Base-by-base conservation (phyloP, 805 yeast species). In the Wickerhamomyces alni region DNA sequence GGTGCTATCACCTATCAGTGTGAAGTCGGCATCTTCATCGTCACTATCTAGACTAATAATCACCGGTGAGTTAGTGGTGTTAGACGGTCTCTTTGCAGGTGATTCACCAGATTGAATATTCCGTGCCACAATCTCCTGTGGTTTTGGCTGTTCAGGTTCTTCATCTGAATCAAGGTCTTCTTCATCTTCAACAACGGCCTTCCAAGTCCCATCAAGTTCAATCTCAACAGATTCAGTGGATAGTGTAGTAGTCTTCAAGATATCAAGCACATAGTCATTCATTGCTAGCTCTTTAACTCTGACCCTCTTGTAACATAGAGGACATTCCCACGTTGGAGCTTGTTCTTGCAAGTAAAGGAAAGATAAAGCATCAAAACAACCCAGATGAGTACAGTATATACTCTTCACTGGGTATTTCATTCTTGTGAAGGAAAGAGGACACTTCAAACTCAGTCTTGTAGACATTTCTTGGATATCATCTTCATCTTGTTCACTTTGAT, bases 291-390 rank as follows among this genome's bases (percentile, higher is more conserved):
- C 81, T 13, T 72, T 71, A 13, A 79, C 63, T 2, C 66, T 61
- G 3, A 87, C 62, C 3, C 54, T 55, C 5, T 61, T 64, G 44
- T 74, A 74, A 57, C 99, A 93, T 4, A 87, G 70, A 0, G 97
- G 96, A 55, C 99, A 93, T 37, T 65, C 64, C 97, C 97, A 91
- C 0, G 85, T 75, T 0, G 96, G 83, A 0, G 84, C 76, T 55
- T 83, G 91, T 40, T 69, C 68, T 57, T 91, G 98, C 33, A 88
- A 69, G 52, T 77, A 75, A 9, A 93, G 50, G 54, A 75, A 93
- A 33, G 85, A 75, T 27, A 70, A 58, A 0, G 86, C 89, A 61
- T 93, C 99, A 58, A 89, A 87, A 56, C 98, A 89, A 52, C 85
- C 91, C 13, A 87, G 63, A 61, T 93, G 99, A 27, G 72, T 65